These are phyloP conservation scores for Amanita thiersii DNA, from an alignment of 768 basidiomycete genomes.

Conservation along the genomic window DNA sequence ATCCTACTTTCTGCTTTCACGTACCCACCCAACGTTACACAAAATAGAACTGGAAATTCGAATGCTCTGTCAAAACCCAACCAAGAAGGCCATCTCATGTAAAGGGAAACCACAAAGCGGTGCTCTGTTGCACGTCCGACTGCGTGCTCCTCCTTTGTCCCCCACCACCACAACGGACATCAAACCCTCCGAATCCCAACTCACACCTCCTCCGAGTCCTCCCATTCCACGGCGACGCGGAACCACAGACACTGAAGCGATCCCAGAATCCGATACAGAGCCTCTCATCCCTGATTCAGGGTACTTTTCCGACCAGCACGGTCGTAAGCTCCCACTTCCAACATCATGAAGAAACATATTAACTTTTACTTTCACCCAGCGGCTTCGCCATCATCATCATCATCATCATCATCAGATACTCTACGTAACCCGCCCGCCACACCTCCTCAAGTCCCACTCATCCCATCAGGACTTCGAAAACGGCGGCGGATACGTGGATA, in stretches of 20 bases:
- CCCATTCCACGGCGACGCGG: too few species aligned
- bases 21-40: slow-evolving; percentile 6
- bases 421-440: slow-evolving; percentile 13
- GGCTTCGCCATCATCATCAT: too few species aligned
- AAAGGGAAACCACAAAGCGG: slow-evolving; percentile 36
- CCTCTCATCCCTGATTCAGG: slow-evolving; percentile 3
- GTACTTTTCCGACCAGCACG: neutral
- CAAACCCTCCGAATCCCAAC: too few species aligned
- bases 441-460: neutral
- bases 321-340: neutral
- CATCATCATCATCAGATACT: neutral
- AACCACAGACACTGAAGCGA: too few species aligned
- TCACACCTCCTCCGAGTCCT: too few species aligned
- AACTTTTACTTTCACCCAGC: neutral
- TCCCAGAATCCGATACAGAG: too few species aligned
- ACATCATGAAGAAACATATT: neutral
- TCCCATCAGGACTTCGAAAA: slow-evolving; percentile 16
- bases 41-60: slow-evolving; percentile 35
- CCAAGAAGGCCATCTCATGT: slow-evolving; percentile 21
- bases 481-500: slow-evolving; percentile 30
- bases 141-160: slow-evolving; percentile 16
- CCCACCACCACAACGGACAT: slow-evolving; percentile 1
- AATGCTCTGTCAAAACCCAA: slow-evolving; percentile 30
- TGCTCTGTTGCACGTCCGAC: slow-evolving; percentile 20
- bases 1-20: neutral